Evolutionary conservation across 2,329 filamentous ascomycete genomes (phyloP), one percentile per base, ranked within the genome.

Genomic region (Penicillium hesseltinei): DNA sequence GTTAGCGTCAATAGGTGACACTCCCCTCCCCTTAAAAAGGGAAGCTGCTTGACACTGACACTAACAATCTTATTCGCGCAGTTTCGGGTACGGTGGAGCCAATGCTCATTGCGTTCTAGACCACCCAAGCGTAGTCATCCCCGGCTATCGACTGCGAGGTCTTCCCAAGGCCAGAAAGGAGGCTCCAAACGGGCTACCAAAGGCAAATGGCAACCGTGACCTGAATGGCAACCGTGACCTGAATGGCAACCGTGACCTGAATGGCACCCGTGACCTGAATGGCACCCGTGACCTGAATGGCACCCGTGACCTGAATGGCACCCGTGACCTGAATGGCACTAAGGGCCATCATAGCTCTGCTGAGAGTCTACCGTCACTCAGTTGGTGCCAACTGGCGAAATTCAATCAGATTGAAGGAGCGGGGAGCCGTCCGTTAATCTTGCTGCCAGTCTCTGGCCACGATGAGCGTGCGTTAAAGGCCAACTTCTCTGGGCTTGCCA

Each of bases 1-100:
- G 60, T 61, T 6, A 66, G 64, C 11, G 58, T 72, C 27, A 71
- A 35, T 35, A 35, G 31, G 31, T 35, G 31, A 35, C 11, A 35
- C 31, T 35, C 1, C 13, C 31, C 31, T 5, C 31, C 4, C 31
- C 31, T 27, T 5, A 35, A 35, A 35, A 35, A 35, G 13, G 31
- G n/a, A 27, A 8, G 6, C 6, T 27, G 31, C 31, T 15, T 35
- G 31, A 35, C 31, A 15, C 13, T 1, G 31, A 35, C 11, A 35
- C 31, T 35, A 6, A 35, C 11, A 35, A 35, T 35, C 31, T 35
- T 15, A 15, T 35, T 35, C 31, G 5, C 4, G 31, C 31, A 35
- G 31, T 35, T 35, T 57, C 40, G 59, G 60, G 4, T 50, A 49
- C 9, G 51, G 54, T 21, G 60, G 60, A 8, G 49, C 57, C n/a